A percentile compares a stretch with the other conserved stretches of the same genome.
These are phyloP conservation scores for Backusella parvicylindrica DNA, from an alignment of 192 early-diverging fungal genomes.

Conservation along the genomic window DNA sequence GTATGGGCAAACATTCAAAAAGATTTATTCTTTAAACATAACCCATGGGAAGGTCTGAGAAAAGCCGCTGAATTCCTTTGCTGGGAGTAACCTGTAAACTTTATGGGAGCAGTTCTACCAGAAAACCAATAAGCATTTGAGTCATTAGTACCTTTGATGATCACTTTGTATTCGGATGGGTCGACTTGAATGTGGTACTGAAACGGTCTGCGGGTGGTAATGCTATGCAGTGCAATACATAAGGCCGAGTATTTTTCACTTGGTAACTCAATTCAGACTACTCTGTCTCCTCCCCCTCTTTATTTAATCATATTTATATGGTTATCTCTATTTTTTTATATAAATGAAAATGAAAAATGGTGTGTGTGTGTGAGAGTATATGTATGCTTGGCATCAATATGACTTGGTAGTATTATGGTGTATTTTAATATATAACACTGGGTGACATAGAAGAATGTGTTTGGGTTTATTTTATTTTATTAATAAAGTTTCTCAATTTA, in stretches of 20 bases:
- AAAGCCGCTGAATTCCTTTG: slow-evolving; percentile 29
- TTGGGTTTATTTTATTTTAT: too few relatives aligned
- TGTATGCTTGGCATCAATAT: too few relatives aligned
- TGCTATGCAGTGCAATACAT: slow-evolving; percentile 35
- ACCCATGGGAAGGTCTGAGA: slow-evolving; percentile 36
- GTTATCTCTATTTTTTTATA: background rate
- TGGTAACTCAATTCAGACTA: slow-evolving; percentile 37
- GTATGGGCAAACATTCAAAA: slow-evolving; percentile 32
- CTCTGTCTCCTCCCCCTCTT: slow-evolving; percentile 27
- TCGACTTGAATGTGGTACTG: slow-evolving; percentile 8
- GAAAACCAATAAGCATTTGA: slow-evolving; percentile 2
- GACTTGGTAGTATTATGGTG: too few relatives aligned
- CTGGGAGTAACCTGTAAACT: slow-evolving; percentile 20
- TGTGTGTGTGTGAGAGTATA: background rate
- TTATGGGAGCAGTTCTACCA: slow-evolving; percentile 17
- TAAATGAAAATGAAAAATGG: background rate
- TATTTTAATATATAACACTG: too few relatives aligned
- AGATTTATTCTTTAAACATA: slow-evolving; percentile 25
- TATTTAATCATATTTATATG: background rate
- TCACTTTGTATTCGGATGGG: slow-evolving; percentile 7
- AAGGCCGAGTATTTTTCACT: slow-evolving; percentile 11
- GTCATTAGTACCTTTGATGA: slow-evolving; percentile 18
- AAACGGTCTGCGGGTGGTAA: slow-evolving; percentile 25
- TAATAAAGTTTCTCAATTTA: too few relatives aligned
- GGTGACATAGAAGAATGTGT: too few relatives aligned